Evolutionary conservation across 1,284 basidiomycete species (phyloP).

Genomic region (Melampsora medusae): DNA sequence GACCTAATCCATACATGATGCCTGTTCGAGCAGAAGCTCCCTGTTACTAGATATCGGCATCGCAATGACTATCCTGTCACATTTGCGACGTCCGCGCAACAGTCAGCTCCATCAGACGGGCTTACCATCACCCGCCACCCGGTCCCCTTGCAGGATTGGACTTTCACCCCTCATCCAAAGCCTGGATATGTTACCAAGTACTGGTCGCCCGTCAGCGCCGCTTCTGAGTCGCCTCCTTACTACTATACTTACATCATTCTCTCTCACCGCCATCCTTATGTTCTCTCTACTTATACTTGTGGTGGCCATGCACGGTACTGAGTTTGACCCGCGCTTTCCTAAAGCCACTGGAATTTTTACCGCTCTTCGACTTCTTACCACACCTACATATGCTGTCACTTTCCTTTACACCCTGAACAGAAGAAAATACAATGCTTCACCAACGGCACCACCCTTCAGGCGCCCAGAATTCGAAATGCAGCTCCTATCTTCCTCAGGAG

Average conservation of each 20-base stretch:
- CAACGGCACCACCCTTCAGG: neutral
- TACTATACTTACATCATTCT: constrained; percentile 41
- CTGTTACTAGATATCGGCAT: constrained; percentile 41
- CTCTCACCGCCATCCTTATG: constrained; percentile 43
- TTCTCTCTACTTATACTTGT: constrained; percentile 42
- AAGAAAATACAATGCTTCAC: neutral
- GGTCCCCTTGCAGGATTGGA: neutral
- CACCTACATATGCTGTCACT: constrained; percentile 42
- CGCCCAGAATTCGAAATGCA: constrained; percentile 8
- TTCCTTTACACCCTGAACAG: constrained; percentile 43
- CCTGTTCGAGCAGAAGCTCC: constrained; percentile 19
- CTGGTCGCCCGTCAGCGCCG: constrained; percentile 24
- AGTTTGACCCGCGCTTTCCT: constrained; percentile 38
- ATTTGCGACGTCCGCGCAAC: constrained; percentile 12
- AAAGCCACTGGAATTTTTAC: constrained; percentile 43
- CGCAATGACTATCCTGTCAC: constrained; percentile 26
- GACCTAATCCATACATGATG: neutral
- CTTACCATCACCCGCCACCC: neutral
- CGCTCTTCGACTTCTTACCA: constrained; percentile 35
- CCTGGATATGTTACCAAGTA: neutral
- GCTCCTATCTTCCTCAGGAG: neutral
- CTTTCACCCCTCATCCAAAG: neutral
- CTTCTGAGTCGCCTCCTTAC: constrained; percentile 40
- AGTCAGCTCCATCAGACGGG: neutral
- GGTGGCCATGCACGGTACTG: constrained; percentile 42